A percentile compares a stretch with the other conserved stretches of the same genome.
phyloP scores from a whole-genome alignment of 2,329 filamentous ascomycete genomes.

The Dothistroma pini region DNA sequence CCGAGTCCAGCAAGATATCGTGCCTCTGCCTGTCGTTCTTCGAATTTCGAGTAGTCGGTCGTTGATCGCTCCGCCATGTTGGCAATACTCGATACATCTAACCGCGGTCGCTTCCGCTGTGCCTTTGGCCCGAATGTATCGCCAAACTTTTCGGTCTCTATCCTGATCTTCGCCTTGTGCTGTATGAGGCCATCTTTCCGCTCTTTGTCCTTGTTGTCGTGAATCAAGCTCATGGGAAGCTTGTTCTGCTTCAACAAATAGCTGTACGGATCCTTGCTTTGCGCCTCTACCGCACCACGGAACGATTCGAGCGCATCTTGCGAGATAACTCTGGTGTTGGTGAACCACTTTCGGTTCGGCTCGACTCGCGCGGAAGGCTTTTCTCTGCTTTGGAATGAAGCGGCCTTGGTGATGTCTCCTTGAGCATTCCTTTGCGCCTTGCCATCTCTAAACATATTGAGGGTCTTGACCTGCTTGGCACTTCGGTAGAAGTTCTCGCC shows the following conservation, averaged over 20 bases:
- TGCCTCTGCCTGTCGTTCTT: slow-evolving; percentile 75
- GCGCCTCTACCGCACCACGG: slow-evolving; percentile 86
- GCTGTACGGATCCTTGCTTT: slow-evolving; percentile 83
- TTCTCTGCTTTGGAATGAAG: slow-evolving; percentile 78
- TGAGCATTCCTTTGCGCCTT: slow-evolving; percentile 75
- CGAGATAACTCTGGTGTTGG: slow-evolving; percentile 84
- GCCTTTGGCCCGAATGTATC: slow-evolving; percentile 93
- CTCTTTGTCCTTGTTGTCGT: slow-evolving; percentile 63
- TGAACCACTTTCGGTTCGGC: slow-evolving; percentile 97
- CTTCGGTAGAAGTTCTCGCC: slow-evolving; percentile 95
- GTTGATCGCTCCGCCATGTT: slow-evolving; percentile 78
- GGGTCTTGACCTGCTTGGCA: slow-evolving; percentile 82
- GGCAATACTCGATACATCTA: slow-evolving; percentile 74
- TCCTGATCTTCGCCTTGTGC: slow-evolving; percentile 88
- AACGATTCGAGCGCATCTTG: slow-evolving; percentile 86
- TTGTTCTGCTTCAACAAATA: slow-evolving; percentile 98
- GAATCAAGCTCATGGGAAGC: slow-evolving; percentile 90
- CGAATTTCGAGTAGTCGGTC: slow-evolving; percentile 76
- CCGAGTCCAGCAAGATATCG: slow-evolving; percentile 65
- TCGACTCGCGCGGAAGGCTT: slow-evolving; percentile 81
- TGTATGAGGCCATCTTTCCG: slow-evolving; percentile 78
- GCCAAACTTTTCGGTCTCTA: slow-evolving; percentile 79
- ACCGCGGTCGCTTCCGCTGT: slow-evolving; percentile 87
- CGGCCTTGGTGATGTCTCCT: slow-evolving; percentile 81
- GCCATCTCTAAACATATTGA: slow-evolving; percentile 90